Evolutionary conservation across 208 protist species (phyloP).

Genomic region (Trypanosoma congolense): DNA sequence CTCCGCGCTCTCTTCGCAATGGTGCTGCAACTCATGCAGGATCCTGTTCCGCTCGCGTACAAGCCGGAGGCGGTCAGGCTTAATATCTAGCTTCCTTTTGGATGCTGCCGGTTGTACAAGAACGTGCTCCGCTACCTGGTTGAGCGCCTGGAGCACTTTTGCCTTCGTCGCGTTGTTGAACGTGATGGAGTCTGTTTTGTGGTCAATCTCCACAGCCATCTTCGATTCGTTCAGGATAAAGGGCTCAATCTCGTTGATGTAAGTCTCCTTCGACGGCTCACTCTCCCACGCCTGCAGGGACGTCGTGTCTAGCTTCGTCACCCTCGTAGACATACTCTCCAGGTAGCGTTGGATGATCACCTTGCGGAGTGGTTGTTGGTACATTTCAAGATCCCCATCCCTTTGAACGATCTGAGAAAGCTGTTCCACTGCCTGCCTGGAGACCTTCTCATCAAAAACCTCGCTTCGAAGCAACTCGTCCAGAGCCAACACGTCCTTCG

Average conservation of each 20-base stretch:
- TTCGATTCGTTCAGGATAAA: constrained; percentile 54
- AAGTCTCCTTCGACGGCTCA: constrained; percentile 31
- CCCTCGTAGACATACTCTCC: constrained; percentile 35
- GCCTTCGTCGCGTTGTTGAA: constrained; percentile 59
- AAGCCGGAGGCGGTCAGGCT: constrained; percentile 28
- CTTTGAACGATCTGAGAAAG: constrained; percentile 16
- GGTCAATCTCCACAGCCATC: constrained; percentile 66
- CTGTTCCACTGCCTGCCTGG: constrained; percentile 16
- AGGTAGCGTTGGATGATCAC: constrained; percentile 63
- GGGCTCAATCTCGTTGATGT: constrained; percentile 58
- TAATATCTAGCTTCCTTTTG: constrained; percentile 16
- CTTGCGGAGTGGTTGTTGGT: constrained; percentile 30
- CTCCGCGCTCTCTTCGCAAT: constrained; percentile 30
- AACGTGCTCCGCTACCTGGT: constrained; percentile 35
- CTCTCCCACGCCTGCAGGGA: constrained; percentile 34
- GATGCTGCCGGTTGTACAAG: constrained; percentile 18
- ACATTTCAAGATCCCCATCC: constrained; percentile 17
- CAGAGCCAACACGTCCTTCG: constrained; percentile 17
- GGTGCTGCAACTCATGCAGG: constrained; percentile 40
- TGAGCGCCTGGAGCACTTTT: constrained; percentile 52
- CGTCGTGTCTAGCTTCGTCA: constrained; percentile 37
- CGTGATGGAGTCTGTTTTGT: constrained; percentile 51
- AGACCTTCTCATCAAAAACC: constrained; percentile 11
- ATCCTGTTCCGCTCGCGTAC: constrained; percentile 30
- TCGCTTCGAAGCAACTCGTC: constrained; percentile 15